These are phyloP conservation scores for Protomyces inundatus DNA, from an alignment of 1,139 yeast species.

Conservation along the genomic window DNA sequence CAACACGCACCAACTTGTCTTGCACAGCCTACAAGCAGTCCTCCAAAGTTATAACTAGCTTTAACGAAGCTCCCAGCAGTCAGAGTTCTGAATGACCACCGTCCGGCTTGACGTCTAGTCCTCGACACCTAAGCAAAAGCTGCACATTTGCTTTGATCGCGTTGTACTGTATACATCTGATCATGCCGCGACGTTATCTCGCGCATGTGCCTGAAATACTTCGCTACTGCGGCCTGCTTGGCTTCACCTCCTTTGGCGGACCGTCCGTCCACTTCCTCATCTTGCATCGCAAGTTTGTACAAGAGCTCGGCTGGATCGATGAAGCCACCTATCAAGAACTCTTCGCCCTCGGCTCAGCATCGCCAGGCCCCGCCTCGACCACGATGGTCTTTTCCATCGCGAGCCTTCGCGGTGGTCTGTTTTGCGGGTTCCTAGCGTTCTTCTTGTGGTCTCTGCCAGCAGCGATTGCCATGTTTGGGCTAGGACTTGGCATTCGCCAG, in stretches of 20 bases:
- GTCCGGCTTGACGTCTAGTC: no score
- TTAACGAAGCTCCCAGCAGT: no score
- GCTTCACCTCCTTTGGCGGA: slow-evolving; percentile 10
- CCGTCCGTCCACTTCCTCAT: background rate
- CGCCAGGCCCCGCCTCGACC: slow-evolving; percentile 3
- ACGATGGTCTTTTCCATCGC: slow-evolving; percentile 1
- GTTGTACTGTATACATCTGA: background rate
- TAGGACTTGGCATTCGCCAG: slow-evolving; percentile 25
- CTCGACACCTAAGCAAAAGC: no score
- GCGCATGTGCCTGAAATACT: background rate
- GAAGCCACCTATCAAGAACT: background rate
- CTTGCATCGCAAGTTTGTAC: background rate
- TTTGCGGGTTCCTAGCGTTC: background rate
- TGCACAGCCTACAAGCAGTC: no score
- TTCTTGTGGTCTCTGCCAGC: slow-evolving; percentile 22
- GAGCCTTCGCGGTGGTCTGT: background rate
- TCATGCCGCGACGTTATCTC: background rate
- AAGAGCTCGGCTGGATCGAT: background rate
- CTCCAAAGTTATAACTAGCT: no score
- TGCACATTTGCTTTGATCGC: no score
- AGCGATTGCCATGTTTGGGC: slow-evolving; percentile 26
- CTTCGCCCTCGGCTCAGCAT: slow-evolving; percentile 1
- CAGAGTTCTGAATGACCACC: no score
- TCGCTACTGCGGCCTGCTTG: background rate
- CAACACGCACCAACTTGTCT: no score